Conservation (phyloP, 805 yeast genomes). For the Saccharomyces paradoxus region DNA sequence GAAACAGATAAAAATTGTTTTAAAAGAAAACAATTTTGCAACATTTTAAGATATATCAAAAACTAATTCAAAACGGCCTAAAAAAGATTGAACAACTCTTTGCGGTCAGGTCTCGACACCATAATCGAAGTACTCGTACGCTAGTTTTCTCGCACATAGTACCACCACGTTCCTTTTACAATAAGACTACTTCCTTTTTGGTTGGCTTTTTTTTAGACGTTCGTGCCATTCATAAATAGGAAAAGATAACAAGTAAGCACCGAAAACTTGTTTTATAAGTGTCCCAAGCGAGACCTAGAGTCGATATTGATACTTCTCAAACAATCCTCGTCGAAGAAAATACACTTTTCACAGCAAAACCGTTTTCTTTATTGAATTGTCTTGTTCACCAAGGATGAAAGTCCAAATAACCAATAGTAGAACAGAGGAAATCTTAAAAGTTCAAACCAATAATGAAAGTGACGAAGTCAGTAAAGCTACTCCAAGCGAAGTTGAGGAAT, state of each 20-base stretch:
- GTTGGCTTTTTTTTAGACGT: not conserved
- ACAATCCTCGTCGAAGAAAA: not conserved
- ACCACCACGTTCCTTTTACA: not conserved
- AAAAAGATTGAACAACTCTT: conserved; percentile 1
- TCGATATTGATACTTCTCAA: not conserved
- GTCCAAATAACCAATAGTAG: conserved; percentile 10
- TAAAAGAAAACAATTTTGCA: not conserved
- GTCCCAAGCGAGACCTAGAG: not conserved
- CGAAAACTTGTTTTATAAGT: not conserved
- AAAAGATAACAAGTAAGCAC: not conserved
- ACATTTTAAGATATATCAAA: conserved; percentile 3
- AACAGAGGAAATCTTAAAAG: conserved; percentile 16
- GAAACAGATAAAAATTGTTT: not conserved
- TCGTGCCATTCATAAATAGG: not conserved
- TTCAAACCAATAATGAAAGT: conserved; percentile 1
- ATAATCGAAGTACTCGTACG: not conserved
- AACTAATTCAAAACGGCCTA: conserved; percentile 12
- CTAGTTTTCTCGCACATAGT: not conserved
- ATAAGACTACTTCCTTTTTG: not conserved
- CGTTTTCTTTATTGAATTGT: not conserved
- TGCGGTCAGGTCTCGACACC: not conserved
- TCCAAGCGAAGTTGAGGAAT: conserved; percentile 36
- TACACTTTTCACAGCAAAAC: not conserved
- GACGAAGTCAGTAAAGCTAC: conserved; percentile 1
- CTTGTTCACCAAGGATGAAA: conserved; percentile 6